Evolutionary conservation across 257 asterid genomes (phyloP).

Genomic region (Solanum chilense): DNA sequence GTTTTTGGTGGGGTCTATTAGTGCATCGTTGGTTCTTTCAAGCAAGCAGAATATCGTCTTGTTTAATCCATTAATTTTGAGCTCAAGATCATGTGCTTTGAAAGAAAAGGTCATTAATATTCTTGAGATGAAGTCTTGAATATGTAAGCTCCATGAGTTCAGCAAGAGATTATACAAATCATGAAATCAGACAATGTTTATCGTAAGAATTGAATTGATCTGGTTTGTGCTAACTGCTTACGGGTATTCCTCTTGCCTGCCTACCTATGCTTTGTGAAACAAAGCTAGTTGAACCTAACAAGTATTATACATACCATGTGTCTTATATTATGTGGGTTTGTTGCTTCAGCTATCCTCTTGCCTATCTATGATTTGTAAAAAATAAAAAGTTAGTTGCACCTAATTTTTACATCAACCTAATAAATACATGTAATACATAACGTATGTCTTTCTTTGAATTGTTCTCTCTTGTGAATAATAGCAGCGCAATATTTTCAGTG

Average conservation of each 20-base stretch:
- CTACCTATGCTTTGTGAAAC: background rate
- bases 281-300: background rate
- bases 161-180: background rate
- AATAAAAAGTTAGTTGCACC: background rate
- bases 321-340: background rate
- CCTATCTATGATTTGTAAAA: background rate
- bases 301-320: background rate
- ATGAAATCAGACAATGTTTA: background rate
- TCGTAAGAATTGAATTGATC: background rate
- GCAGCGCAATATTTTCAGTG: background rate
- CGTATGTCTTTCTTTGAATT: background rate
- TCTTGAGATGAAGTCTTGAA: background rate
- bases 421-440: background rate
- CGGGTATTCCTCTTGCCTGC: background rate
- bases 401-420: background rate
- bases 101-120: background rate
- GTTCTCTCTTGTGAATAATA: background rate
- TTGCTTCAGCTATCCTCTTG: background rate
- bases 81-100: background rate
- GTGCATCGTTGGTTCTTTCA: background rate
- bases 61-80: background rate
- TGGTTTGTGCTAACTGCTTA: background rate
- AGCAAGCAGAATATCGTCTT: background rate
- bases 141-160: background rate
- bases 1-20: background rate